A percentile compares a stretch with the other conserved stretches of the same genome.
Evolutionary conservation across 768 basidiomycete genomes (phyloP).

Genomic region (Lentinula sp.): DNA sequence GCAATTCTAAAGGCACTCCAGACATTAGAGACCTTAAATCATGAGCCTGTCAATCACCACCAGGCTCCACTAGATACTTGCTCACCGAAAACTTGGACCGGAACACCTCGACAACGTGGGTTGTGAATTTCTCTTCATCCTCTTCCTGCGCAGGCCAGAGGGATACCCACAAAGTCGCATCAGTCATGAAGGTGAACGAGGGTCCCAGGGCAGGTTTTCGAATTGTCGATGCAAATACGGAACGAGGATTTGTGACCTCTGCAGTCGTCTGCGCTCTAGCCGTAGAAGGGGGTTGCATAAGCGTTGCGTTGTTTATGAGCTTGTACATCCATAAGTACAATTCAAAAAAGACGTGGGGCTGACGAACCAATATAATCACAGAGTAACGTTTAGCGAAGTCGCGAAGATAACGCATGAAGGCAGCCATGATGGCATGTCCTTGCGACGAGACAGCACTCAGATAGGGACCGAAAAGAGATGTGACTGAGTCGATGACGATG

Average conservation of each 20-base stretch:
- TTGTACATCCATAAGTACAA: constrained; percentile 16
- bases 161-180: constrained; percentile 69
- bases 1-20: neutral
- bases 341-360: constrained; percentile 14
- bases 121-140: constrained; percentile 12
- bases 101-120: constrained; percentile 33
- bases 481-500: constrained; percentile 62
- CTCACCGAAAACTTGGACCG: constrained; percentile 36
- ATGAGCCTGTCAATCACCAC: neutral
- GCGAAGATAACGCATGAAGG: constrained; percentile 63
- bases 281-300: constrained; percentile 13
- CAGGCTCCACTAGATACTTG: neutral
- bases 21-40: neutral
- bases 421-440: constrained; percentile 71
- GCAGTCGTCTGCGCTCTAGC: constrained; percentile 7
- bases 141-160: constrained; percentile 12
- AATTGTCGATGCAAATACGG: constrained; percentile 26
- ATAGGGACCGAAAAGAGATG: constrained; percentile 55
- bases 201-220: constrained; percentile 73
- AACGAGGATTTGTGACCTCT: constrained; percentile 22
- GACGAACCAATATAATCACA: constrained; percentile 45
- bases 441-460: constrained; percentile 63
- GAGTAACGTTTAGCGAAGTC: constrained; percentile 35
- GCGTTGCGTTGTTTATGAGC: constrained; percentile 58
- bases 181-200: constrained; percentile 66